These are phyloP conservation scores for Cupressus sempervirens DNA, from an alignment of 75 land plant species.

Conservation along the genomic window DNA sequence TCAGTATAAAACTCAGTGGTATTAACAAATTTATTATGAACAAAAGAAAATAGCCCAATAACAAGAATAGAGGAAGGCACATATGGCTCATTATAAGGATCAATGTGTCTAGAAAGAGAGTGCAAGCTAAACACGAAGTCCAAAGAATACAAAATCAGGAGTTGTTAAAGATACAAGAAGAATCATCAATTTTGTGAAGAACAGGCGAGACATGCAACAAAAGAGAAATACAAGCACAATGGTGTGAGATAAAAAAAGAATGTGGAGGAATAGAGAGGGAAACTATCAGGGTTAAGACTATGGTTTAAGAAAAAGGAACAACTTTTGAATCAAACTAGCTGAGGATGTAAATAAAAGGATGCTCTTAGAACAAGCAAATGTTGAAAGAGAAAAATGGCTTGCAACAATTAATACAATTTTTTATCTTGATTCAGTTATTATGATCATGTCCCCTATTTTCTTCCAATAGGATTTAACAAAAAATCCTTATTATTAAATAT, in stretches of 20 bases:
- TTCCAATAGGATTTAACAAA: too few relatives aligned
- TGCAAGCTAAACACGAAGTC: constrained; percentile 93
- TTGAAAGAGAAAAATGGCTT: constrained; percentile 87
- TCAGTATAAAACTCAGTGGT: too few relatives aligned
- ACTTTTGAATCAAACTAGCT: constrained; percentile 79
- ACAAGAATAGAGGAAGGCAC: constrained; percentile 87
- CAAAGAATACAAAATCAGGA: constrained; percentile 71
- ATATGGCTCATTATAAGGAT: constrained; percentile 92
- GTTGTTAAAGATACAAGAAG: constrained; percentile 89
- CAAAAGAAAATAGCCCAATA: constrained; percentile 83
- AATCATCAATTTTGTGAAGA: constrained; percentile 75
- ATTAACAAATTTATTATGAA: constrained; percentile 85
- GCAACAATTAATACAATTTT: constrained; percentile 84
- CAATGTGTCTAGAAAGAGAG: constrained; percentile 87
- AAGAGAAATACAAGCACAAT: constrained; percentile 83
- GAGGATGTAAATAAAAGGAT: constrained; percentile 81
- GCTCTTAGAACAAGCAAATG: constrained; percentile 68
- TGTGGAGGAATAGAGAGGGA: constrained; percentile 82
- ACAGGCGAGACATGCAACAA: constrained; percentile 68
- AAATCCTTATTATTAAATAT: too few relatives aligned
- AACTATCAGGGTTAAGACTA: constrained; percentile 70
- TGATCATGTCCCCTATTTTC: too few relatives aligned
- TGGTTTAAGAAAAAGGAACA: constrained; percentile 91
- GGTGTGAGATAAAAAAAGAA: constrained; percentile 67
- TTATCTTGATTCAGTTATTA: constrained; percentile 72